phyloP scores from a whole-genome alignment of 2,329 filamentous ascomycete genomes.

The Claviceps maximensis region DNA sequence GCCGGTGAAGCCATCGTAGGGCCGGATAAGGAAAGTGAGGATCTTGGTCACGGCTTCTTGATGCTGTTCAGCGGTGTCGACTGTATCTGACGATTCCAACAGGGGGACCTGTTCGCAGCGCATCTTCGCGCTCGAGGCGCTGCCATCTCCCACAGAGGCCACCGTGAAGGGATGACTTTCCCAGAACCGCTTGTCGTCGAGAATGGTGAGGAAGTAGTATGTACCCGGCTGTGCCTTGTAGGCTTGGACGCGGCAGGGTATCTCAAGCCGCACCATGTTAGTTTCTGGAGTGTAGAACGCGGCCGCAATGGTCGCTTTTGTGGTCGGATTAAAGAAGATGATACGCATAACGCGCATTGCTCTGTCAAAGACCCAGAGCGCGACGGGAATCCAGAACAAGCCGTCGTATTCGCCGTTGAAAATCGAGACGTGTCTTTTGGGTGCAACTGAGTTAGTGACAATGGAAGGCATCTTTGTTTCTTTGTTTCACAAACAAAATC shows the following conservation, averaged over 20 bases:
- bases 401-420: constrained; percentile 34
- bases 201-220: constrained; percentile 31
- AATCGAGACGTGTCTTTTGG: constrained; percentile 34
- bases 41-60: background rate
- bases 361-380: constrained; percentile 38
- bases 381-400: constrained; percentile 35
- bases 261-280: constrained; percentile 28
- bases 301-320: constrained; percentile 22
- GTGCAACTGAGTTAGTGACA: background rate
- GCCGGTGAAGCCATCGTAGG: constrained; percentile 31
- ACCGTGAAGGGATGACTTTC: constrained; percentile 39
- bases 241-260: constrained; percentile 21
- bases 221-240: constrained; percentile 27
- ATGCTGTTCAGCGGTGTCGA: constrained; percentile 2
- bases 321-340: constrained; percentile 24
- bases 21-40: constrained; percentile 32
- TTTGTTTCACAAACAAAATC: too few relatives aligned
- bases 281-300: constrained; percentile 23
- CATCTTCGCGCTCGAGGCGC: constrained; percentile 6
- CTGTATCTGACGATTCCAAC: constrained; percentile 10
- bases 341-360: constrained; percentile 30
- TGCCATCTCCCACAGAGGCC: constrained; percentile 16
- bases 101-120: constrained; percentile 21
- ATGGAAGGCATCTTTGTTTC: background rate
- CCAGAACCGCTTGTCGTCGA: constrained; percentile 28